Evolutionary conservation across 2,329 filamentous ascomycete species (phyloP).

Genomic region (Apiospora arundinis): DNA sequence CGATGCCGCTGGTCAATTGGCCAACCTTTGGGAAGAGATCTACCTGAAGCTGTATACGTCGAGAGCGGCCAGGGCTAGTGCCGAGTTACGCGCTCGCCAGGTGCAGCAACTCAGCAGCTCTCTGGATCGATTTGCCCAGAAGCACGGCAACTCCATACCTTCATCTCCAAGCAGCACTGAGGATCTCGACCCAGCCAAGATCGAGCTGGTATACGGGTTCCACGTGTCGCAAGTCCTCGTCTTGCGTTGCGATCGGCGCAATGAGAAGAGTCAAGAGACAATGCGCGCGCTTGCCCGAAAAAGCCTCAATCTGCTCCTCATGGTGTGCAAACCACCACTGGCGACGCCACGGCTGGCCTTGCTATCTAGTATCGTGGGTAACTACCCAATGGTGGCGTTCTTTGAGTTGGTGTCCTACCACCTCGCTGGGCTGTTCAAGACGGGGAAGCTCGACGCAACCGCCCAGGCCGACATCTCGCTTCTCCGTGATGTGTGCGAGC

Average conservation of each 20-base stretch:
- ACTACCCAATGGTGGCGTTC: conserved; percentile 30
- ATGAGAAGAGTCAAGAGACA: conserved; percentile 22
- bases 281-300: neutral
- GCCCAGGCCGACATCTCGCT: neutral
- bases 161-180: neutral
- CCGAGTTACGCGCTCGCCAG: conserved; percentile 24
- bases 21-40: conserved; percentile 32
- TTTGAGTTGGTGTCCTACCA: conserved; percentile 28
- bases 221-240: conserved; percentile 31
- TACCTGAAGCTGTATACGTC: conserved; percentile 30
- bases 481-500: neutral
- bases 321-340: neutral
- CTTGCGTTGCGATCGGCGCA: conserved; percentile 27
- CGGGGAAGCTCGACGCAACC: neutral
- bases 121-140: conserved; percentile 25
- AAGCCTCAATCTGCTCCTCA: neutral
- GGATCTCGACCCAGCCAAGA: conserved; percentile 3
- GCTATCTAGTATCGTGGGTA: conserved; percentile 27
- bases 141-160: conserved; percentile 23
- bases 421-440: conserved; percentile 8
- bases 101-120: conserved; percentile 24
- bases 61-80: conserved; percentile 22
- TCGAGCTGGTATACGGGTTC: conserved; percentile 30
- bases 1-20: conserved; percentile 29
- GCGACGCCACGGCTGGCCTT: neutral